Evolutionary conservation across 106 monocot species (phyloP).

Genomic region (Xerophyta viscosa): DNA sequence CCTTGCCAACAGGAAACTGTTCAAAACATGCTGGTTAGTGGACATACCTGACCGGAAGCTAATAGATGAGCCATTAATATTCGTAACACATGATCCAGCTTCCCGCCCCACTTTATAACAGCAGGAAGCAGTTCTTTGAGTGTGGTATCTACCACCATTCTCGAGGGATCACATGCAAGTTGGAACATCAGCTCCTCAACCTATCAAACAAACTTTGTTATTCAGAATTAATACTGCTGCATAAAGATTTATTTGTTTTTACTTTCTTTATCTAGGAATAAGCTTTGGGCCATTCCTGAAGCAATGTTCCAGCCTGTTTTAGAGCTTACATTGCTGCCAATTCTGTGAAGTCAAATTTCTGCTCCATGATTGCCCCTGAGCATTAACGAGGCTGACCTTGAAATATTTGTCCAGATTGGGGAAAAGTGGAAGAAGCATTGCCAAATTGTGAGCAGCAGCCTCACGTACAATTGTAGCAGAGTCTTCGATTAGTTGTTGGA

Average conservation of each 20-base stretch:
- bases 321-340: constrained; percentile 87
- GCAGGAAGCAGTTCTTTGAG: constrained; percentile 80
- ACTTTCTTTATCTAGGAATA: constrained; percentile 22
- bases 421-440: constrained; percentile 88
- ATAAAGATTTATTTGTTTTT: constrained; percentile 6
- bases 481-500: constrained; percentile 94
- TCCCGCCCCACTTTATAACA: constrained; percentile 83
- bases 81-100: constrained; percentile 79
- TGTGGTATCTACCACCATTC: constrained; percentile 72
- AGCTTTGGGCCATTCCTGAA: constrained; percentile 40
- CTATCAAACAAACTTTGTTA: constrained; percentile 36
- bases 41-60: constrained; percentile 67
- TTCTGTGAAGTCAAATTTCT: constrained; percentile 80
- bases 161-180: constrained; percentile 89
- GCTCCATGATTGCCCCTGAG: constrained; percentile 90
- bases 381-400: constrained; percentile 97
- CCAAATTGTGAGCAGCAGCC: constrained; percentile 90
- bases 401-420: constrained; percentile 97
- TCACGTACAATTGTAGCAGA: constrained; percentile 90
- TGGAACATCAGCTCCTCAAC: constrained; percentile 95
- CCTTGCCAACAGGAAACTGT: too few relatives aligned
- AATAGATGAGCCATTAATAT: constrained; percentile 67
- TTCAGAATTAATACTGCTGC: constrained; percentile 14
- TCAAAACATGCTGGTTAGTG: too few relatives aligned
- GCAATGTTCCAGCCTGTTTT: constrained; percentile 49